Evolutionary conservation across 2,329 filamentous ascomycete species (phyloP).

Genomic region (Stachybotrys chlorohalonatus): DNA sequence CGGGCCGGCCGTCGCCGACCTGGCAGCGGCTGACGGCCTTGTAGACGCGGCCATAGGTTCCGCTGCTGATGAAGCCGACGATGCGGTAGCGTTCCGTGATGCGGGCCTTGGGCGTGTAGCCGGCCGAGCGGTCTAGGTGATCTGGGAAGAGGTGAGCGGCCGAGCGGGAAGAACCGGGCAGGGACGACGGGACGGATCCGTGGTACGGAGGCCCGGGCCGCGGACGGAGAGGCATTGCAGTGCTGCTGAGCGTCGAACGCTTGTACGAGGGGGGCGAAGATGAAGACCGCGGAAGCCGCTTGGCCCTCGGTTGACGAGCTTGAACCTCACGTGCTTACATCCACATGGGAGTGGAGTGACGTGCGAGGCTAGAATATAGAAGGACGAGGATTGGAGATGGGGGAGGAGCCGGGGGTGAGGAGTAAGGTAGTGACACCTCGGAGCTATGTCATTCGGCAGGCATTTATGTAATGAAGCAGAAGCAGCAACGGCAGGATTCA

Average conservation of each 20-base stretch:
- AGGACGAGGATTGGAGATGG: background rate
- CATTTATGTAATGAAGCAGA: background rate
- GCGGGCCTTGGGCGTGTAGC: constrained; percentile 69
- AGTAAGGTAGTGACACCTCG: background rate
- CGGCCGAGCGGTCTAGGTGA: constrained; percentile 40
- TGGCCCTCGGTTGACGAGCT: background rate
- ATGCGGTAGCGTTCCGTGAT: constrained; percentile 93
- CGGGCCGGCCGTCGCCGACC: constrained; percentile 35
- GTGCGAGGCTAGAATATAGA: background rate
- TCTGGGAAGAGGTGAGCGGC: constrained; percentile 34
- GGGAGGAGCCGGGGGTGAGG: too few species aligned
- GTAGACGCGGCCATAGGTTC: constrained; percentile 96
- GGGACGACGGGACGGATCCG: constrained; percentile 11
- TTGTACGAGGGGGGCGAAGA: background rate
- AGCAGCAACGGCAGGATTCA: background rate
- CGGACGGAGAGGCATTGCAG: constrained; percentile 24
- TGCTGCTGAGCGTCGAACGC: background rate
- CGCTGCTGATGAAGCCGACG: constrained; percentile 95
- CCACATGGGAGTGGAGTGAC: background rate
- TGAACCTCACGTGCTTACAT: background rate
- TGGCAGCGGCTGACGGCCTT: constrained; percentile 65
- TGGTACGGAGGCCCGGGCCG: constrained; percentile 16
- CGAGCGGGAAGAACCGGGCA: constrained; percentile 10
- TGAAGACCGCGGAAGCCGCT: background rate
- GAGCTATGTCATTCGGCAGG: background rate